These are phyloP conservation scores for Quercus parvula DNA, from an alignment of 306 rosid genomes.

Conservation along the genomic window DNA sequence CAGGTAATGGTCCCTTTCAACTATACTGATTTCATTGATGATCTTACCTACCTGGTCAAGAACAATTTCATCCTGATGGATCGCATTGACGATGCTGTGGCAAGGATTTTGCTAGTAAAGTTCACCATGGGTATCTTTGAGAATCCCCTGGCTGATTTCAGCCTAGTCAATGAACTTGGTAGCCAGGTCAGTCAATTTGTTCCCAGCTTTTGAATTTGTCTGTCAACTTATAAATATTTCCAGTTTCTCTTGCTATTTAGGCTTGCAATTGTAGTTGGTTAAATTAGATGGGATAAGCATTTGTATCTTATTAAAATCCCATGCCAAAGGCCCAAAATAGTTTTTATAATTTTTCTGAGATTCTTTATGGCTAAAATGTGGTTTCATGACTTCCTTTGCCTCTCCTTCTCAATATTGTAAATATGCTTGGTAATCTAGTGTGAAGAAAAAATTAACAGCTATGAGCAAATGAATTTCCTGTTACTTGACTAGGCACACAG, in stretches of 20 bases:
- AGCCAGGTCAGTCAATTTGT: slow-evolving; percentile 62
- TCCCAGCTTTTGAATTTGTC: neutral
- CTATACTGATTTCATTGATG: slow-evolving; percentile 63
- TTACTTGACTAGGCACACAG: slow-evolving; percentile 64
- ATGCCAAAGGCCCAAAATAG: too few relatives aligned
- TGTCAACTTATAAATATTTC: neutral
- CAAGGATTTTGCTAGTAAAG: slow-evolving; percentile 82
- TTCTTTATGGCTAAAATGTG: neutral
- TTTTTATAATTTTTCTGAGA: neutral
- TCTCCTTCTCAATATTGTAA: neutral
- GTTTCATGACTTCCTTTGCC: neutral
- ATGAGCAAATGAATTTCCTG: slow-evolving; percentile 11
- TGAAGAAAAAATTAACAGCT: neutral
- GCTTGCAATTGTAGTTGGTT: neutral
- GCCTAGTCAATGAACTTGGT: slow-evolving; percentile 89
- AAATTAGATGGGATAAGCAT: neutral
- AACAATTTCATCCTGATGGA: slow-evolving; percentile 65
- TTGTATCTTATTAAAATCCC: neutral
- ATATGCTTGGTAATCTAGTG: neutral
- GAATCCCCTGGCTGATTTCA: slow-evolving; percentile 77
- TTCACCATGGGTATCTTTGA: slow-evolving; percentile 92
- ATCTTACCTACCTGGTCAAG: slow-evolving; percentile 71
- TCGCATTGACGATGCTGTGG: slow-evolving; percentile 88
- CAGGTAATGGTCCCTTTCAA: slow-evolving; percentile 91
- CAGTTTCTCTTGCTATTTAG: neutral